These are phyloP conservation scores for Hawksworthiomyces lignivorus DNA, from an alignment of 2,329 filamentous ascomycete genomes.

Conservation along the genomic window DNA sequence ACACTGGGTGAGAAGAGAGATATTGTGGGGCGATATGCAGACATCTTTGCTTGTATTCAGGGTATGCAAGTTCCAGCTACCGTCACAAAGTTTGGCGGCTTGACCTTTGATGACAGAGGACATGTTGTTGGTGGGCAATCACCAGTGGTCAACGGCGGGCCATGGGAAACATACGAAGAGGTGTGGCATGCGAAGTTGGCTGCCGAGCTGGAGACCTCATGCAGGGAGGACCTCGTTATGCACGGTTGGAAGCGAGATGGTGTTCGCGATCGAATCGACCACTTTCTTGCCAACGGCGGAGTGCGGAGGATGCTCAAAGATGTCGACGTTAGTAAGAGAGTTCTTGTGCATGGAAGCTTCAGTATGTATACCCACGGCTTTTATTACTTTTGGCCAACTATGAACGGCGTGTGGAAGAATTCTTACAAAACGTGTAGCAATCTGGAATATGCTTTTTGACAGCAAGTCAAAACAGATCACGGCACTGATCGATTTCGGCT, in stretches of 20 bases:
- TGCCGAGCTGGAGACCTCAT: not conserved
- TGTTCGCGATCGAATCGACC: not conserved
- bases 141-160: not conserved
- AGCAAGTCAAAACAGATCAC: not conserved
- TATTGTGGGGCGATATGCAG: too few relatives aligned
- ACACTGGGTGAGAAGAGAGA: not conserved
- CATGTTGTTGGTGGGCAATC: not conserved
- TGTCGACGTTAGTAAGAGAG: not conserved
- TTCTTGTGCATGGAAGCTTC: not conserved
- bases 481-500: not conserved
- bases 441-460: not conserved
- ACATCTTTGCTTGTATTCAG: too few relatives aligned
- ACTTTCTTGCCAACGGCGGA: not conserved
- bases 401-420: not conserved
- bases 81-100: not conserved
- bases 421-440: not conserved
- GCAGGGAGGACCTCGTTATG: not conserved
- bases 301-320: not conserved
- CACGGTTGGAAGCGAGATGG: too few relatives aligned
- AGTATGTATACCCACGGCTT: not conserved
- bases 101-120: not conserved
- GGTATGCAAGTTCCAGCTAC: not conserved
- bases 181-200: not conserved
- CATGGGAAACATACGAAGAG: not conserved
- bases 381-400: not conserved